These are phyloP conservation scores for Trichophyton verrucosum DNA, from an alignment of 2,329 filamentous ascomycete genomes.

Conservation along the genomic window DNA sequence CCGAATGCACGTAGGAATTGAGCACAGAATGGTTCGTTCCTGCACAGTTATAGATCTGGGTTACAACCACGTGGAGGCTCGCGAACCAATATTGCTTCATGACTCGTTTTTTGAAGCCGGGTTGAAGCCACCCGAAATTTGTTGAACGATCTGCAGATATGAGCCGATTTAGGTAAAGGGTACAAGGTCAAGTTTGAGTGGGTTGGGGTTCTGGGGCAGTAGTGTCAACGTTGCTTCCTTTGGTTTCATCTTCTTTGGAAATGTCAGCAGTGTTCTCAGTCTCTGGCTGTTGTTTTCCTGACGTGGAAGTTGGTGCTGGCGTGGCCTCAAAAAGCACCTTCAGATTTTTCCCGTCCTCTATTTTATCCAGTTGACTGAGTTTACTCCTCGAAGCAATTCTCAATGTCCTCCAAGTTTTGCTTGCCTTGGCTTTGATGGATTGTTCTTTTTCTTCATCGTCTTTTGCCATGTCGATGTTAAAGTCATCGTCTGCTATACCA, in stretches of 20 bases:
- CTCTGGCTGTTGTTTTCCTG: constrained; percentile 1
- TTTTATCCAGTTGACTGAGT: constrained; percentile 69
- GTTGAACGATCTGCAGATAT: not conserved
- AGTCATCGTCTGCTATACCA: constrained; percentile 64
- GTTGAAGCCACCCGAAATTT: not conserved
- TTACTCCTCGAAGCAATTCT: constrained; percentile 64
- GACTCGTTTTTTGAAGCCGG: not conserved
- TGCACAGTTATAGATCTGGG: not conserved
- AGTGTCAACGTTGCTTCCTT: not conserved
- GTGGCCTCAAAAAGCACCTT: constrained; percentile 36
- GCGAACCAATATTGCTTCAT: not conserved
- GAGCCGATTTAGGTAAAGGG: not conserved
- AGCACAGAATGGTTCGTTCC: not conserved
- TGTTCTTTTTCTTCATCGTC: constrained; percentile 48
- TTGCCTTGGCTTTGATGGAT: constrained; percentile 61
- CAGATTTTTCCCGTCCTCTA: constrained; percentile 67
- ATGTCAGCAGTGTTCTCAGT: constrained; percentile 7
- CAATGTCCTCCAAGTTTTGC: constrained; percentile 81
- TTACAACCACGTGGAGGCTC: not conserved
- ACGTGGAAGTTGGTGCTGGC: not conserved
- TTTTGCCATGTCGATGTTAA: constrained; percentile 73
- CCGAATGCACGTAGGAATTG: not conserved
- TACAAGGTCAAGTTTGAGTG: not conserved
- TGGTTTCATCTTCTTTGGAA: not conserved
- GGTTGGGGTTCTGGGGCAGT: not conserved